phyloP scores from a whole-genome alignment of 106 monocot genomes.

The Dactylorhiza incarnata region DNA sequence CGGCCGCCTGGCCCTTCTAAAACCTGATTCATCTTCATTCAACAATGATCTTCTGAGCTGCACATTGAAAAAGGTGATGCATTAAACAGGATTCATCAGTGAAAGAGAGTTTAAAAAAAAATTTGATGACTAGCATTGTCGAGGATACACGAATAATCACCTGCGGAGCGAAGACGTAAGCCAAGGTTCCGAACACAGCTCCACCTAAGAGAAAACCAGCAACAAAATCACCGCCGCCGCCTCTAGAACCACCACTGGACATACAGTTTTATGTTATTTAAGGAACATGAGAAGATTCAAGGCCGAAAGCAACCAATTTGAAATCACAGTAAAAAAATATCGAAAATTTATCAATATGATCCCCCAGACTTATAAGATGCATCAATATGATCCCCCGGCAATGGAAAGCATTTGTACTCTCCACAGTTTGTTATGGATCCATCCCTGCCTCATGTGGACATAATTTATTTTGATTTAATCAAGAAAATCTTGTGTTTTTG shows the following conservation, averaged over 20 bases:
- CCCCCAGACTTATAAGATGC: too few relatives aligned
- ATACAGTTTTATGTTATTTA: too few relatives aligned
- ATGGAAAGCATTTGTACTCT: too few relatives aligned
- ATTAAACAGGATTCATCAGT: not conserved
- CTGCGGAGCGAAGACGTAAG: constrained; percentile 92
- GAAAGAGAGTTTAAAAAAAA: not conserved
- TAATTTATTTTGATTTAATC: too few relatives aligned
- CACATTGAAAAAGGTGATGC: not conserved
- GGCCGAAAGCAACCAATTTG: too few relatives aligned
- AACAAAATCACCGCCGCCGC: constrained; percentile 75
- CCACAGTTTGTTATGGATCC: too few relatives aligned
- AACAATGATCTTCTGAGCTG: constrained; percentile 75
- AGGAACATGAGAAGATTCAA: too few relatives aligned
- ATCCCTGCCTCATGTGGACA: too few relatives aligned
- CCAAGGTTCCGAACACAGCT: constrained; percentile 72
- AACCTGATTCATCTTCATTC: constrained; percentile 87
- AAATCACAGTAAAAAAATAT: too few relatives aligned
- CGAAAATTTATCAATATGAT: too few relatives aligned
- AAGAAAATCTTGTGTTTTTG: too few relatives aligned
- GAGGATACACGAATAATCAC: constrained; percentile 19
- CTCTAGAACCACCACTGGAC: constrained; percentile 51
- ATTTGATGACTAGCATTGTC: not conserved
- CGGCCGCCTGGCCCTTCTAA: constrained; percentile 46
- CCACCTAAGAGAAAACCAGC: constrained; percentile 87
- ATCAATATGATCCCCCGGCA: too few relatives aligned